Evolutionary conservation across 73 alveolate species (phyloP).

Genomic region (Paramecium octaurelia): DNA sequence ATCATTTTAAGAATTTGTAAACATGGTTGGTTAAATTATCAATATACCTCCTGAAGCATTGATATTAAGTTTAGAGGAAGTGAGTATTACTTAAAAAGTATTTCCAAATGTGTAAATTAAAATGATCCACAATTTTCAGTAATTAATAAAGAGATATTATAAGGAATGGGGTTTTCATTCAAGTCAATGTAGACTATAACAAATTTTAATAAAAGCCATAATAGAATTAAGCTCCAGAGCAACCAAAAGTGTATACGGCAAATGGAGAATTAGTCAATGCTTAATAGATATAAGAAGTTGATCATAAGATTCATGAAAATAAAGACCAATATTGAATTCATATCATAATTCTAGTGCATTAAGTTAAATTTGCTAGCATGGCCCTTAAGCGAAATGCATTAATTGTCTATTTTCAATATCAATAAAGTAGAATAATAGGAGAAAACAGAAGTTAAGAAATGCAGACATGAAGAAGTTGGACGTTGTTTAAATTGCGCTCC

Average conservation of each 20-base stretch:
- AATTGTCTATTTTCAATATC: neutral
- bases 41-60: neutral
- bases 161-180: neutral
- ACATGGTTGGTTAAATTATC: neutral
- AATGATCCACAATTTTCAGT: conserved; percentile 39
- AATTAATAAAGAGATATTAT: neutral
- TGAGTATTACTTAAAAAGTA: neutral
- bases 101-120: neutral
- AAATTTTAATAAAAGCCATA: neutral
- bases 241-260: conserved; percentile 27
- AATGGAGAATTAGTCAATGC: neutral
- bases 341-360: neutral
- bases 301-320: conserved; percentile 12
- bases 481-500: conserved; percentile 69
- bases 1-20: conserved; percentile 9
- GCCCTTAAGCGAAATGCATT: conserved; percentile 25
- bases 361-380: neutral
- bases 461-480: conserved; percentile 83
- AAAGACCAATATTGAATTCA: neutral
- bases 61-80: neutral
- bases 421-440: neutral
- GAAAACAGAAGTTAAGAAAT: conserved; percentile 9
- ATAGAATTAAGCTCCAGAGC: neutral
- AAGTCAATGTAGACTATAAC: neutral
- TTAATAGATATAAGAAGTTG: neutral